Base-by-base conservation (phyloP, 1,284 basidiomycete species). In the Lentinus polychrous region DNA sequence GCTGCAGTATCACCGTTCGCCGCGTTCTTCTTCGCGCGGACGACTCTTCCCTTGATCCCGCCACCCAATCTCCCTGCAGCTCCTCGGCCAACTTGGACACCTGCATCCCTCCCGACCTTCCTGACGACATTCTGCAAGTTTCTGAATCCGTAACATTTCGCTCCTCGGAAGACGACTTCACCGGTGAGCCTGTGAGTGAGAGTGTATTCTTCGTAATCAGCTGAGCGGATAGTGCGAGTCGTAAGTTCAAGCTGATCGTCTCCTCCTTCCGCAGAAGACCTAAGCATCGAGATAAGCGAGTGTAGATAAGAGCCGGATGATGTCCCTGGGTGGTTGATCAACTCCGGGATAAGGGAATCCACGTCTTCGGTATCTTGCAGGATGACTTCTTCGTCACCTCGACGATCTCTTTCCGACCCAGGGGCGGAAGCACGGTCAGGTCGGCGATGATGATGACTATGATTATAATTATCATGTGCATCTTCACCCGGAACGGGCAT, bases 71-170 rank as follows among this genome's bases (percentile, higher is more conserved):
- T 69, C 40, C 82, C 82, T 33, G 79, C 79, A 23, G 80, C 85
- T 38, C 86, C 88, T 8, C 71, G 74, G 35, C 76, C 80, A 20
- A 84, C 80, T 49, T 81, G 76, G 35, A 94, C 72, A 0, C 94
- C 93, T 1, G 83, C 79, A 55, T 92, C 87, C 54, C 81, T 82
- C n/a, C 87, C 90, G 8, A 97, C 84, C 67, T 93, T 94, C 49
- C 94, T 76, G 40, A 99, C 95, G 43, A 99, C 79, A 63, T 98
- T 99, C 67, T 99, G 95, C 46, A 99, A 72, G 66, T 99, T 99
- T 46, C 93, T 79, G 72, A 99, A 99, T 2, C 96, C 96, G 62
- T 98, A 99, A 66, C 94, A 97, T 55, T 88, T 91, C 2, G 94
- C 92, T 2, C 92, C 95, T 56, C 85, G 86, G 74, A 98, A 97